Conservation (phyloP, 2,329 filamentous ascomycete genomes). For the Xylaria sp. region DNA sequence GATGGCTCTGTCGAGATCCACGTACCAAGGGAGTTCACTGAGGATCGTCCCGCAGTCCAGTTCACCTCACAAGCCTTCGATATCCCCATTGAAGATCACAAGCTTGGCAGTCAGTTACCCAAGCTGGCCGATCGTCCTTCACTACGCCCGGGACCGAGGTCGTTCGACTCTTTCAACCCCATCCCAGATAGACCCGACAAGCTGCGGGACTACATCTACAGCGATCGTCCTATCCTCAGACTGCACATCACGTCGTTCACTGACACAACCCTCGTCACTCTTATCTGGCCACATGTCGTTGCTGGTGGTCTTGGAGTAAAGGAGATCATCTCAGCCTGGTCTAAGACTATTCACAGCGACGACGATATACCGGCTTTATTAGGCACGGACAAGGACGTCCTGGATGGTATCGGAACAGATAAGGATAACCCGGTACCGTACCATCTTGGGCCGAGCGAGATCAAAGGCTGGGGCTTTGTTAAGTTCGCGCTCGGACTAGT, state of each 20-base stretch:
- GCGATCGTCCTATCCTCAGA: conserved; percentile 12
- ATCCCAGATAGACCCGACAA: conserved; percentile 5
- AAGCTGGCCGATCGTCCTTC: neutral
- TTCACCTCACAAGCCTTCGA: conserved; percentile 12
- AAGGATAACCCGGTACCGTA: conserved; percentile 3
- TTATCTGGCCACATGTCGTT: conserved; percentile 16
- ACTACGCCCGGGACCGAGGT: conserved; percentile 10
- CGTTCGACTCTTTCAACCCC: conserved; percentile 17
- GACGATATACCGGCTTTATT: neutral
- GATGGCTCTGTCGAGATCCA: conserved; percentile 18
- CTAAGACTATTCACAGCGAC: conserved; percentile 7
- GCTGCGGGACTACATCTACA: conserved; percentile 9
- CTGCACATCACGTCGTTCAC: conserved; percentile 10
- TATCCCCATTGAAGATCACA: conserved; percentile 15
- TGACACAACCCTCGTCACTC: conserved; percentile 11
- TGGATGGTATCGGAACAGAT: neutral
- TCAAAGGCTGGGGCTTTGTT: conserved; percentile 21
- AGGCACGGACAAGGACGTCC: conserved; percentile 3
- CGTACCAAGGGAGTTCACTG: conserved; percentile 14
- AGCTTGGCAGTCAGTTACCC: conserved; percentile 14
- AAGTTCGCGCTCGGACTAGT: conserved; percentile 1
- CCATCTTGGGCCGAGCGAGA: conserved; percentile 4
- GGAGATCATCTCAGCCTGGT: conserved; percentile 17
- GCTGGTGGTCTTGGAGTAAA: conserved; percentile 14
- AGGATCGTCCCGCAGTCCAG: conserved; percentile 16